Percentiles rank a stretch among this genome's conserved stretches.
Conservation (phyloP, 1,284 basidiomycete genomes). For the Leccinum pachyderme region DNA sequence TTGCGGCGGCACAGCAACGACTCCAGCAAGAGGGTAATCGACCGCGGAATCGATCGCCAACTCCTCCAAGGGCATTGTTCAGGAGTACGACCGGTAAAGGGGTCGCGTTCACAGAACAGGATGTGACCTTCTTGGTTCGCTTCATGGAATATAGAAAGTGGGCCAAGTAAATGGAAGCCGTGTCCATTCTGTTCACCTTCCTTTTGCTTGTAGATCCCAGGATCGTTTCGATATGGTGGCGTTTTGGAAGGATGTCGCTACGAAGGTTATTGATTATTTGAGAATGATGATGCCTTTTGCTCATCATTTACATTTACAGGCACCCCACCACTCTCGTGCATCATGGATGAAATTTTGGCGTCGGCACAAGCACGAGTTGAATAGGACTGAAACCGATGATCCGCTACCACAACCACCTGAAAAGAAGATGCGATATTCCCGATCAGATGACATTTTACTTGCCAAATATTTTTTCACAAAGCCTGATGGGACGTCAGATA, state of each 20-base stretch:
- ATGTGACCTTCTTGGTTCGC: conserved; percentile 68
- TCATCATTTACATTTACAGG: conserved; percentile 39
- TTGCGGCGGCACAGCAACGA: conserved; percentile 45
- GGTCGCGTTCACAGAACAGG: conserved; percentile 79
- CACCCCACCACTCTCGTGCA: conserved; percentile 81
- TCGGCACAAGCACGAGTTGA: conserved; percentile 76
- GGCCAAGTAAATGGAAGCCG: conserved; percentile 22
- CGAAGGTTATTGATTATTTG: conserved; percentile 45
- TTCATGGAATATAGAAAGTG: conserved; percentile 73
- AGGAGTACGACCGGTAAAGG: conserved; percentile 83
- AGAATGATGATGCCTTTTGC: neutral
- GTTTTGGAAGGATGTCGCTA: conserved; percentile 82
- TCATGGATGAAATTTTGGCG: conserved; percentile 90
- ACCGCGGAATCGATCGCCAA: conserved; percentile 63
- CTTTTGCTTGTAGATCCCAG: conserved; percentile 44
- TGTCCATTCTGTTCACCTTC: conserved; percentile 9
- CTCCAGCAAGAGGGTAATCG: conserved; percentile 38
- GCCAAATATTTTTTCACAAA: conserved; percentile 68
- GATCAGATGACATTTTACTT: conserved; percentile 70
- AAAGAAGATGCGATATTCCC: conserved; percentile 82
- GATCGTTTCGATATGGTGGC: conserved; percentile 74
- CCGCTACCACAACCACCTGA: conserved; percentile 71
- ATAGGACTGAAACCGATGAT: conserved; percentile 58
- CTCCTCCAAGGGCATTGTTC: conserved; percentile 71
- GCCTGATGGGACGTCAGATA: conserved; percentile 75